Percentiles rank a stretch among this genome's conserved stretches.
Conservation (phyloP, 108 stramenopile species). For the Poteriospumella lacustris region DNA sequence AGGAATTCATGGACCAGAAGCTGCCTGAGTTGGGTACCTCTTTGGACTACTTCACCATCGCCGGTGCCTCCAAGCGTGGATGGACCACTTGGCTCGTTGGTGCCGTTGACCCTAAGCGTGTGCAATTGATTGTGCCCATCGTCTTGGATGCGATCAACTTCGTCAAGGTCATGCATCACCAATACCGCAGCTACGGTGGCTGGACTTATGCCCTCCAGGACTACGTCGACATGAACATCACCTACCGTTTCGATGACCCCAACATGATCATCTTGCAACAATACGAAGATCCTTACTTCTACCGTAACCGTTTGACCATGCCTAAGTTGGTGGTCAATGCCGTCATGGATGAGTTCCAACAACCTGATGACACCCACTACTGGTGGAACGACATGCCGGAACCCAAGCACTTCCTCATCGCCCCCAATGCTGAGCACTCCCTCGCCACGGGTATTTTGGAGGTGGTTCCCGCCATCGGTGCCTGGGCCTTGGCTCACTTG, state of each 20-base stretch:
- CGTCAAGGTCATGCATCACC: constrained; percentile 24
- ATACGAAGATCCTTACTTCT: constrained; percentile 30
- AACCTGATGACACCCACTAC: constrained; percentile 39
- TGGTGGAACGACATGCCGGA: constrained; percentile 41
- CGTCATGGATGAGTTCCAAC: constrained; percentile 40
- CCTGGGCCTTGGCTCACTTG: not conserved
- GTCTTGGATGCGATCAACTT: constrained; percentile 42
- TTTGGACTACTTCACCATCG: constrained; percentile 28
- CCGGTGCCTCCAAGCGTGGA: constrained; percentile 42
- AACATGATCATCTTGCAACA: constrained; percentile 18
- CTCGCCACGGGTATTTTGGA: constrained; percentile 34
- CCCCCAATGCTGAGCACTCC: constrained; percentile 43
- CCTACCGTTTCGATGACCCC: constrained; percentile 26
- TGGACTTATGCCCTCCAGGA: constrained; percentile 35
- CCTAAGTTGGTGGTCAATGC: constrained; percentile 39
- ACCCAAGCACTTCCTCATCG: constrained; percentile 37
- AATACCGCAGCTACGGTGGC: constrained; percentile 34
- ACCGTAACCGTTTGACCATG: constrained; percentile 42
- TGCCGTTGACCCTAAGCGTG: constrained; percentile 35
- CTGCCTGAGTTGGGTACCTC: not conserved
- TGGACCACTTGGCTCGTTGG: constrained; percentile 45
- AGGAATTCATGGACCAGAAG: constrained; percentile 1
- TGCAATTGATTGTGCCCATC: constrained; percentile 36
- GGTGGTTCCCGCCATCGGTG: constrained; percentile 25
- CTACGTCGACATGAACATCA: constrained; percentile 25